These are phyloP conservation scores for Coemansia javaensis DNA, from an alignment of 192 early-diverging fungal species.

Conservation along the genomic window DNA sequence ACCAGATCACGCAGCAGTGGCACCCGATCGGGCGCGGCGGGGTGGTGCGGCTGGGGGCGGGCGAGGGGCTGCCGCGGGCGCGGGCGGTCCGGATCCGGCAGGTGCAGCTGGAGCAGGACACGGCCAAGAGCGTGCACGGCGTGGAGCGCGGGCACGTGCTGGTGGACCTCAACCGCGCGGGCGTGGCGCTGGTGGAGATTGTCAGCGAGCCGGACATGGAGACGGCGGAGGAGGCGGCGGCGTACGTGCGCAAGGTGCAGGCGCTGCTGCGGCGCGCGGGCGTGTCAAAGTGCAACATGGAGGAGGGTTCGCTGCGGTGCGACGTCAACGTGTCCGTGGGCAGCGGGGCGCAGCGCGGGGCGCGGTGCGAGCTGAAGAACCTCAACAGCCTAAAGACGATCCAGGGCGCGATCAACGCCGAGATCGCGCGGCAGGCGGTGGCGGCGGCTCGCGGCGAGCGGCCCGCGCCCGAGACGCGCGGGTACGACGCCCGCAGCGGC, in stretches of 20 bases:
- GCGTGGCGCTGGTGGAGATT: constrained; percentile 85
- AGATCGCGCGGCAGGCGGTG: constrained; percentile 69
- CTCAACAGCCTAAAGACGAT: constrained; percentile 70
- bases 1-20: constrained; percentile 90
- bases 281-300: constrained; percentile 76
- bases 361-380: constrained; percentile 76
- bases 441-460: constrained; percentile 51
- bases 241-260: constrained; percentile 76
- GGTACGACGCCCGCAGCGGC: constrained; percentile 61
- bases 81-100: constrained; percentile 67
- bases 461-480: constrained; percentile 74
- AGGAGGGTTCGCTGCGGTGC: constrained; percentile 85
- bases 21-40: constrained; percentile 78
- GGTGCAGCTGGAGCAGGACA: constrained; percentile 91
- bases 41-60: constrained; percentile 48
- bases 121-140: constrained; percentile 75
- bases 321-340: constrained; percentile 90
- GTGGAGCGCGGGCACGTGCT: constrained; percentile 55
- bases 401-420: constrained; percentile 71
- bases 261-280: constrained; percentile 62
- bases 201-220: constrained; percentile 83
- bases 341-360: constrained; percentile 54
- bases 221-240: constrained; percentile 68
- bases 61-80: constrained; percentile 58
- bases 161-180: constrained; percentile 84